These are phyloP conservation scores for Fusarium globosum DNA, from an alignment of 2,329 filamentous ascomycete genomes.

Conservation along the genomic window DNA sequence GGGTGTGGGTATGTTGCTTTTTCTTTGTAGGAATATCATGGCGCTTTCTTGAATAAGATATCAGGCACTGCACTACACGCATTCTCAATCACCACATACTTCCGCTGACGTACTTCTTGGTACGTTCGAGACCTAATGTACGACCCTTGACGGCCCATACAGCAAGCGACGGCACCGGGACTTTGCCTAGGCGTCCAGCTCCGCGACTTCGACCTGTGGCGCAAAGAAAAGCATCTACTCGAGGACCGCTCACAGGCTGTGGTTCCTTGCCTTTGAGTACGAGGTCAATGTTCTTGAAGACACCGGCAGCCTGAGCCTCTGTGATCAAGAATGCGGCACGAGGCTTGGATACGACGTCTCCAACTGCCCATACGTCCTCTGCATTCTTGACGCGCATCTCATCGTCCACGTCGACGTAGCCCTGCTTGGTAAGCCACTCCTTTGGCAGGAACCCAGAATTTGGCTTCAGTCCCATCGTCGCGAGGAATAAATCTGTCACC, in stretches of 20 bases:
- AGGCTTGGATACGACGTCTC: constrained; percentile 64
- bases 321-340: constrained; percentile 69
- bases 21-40: constrained; percentile 44
- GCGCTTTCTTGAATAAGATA: constrained; percentile 45
- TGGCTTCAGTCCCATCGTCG: constrained; percentile 65
- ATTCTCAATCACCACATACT: constrained; percentile 51
- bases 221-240: constrained; percentile 61
- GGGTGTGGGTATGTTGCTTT: constrained; percentile 30
- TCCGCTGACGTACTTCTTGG: constrained; percentile 60
- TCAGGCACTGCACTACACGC: constrained; percentile 35
- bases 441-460: constrained; percentile 65
- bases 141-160: constrained; percentile 65
- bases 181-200: constrained; percentile 58
- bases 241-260: constrained; percentile 57
- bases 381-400: constrained; percentile 59
- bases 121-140: constrained; percentile 58
- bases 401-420: constrained; percentile 63
- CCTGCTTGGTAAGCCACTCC: constrained; percentile 56
- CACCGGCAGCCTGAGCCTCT: constrained; percentile 65
- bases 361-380: constrained; percentile 63
- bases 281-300: constrained; percentile 65
- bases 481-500: constrained; percentile 66
- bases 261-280: constrained; percentile 58
- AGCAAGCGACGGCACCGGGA: constrained; percentile 62
- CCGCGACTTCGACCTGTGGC: constrained; percentile 62